Base-by-base conservation (phyloP, 805 yeast species). In the Candida silvicultrix region DNA sequence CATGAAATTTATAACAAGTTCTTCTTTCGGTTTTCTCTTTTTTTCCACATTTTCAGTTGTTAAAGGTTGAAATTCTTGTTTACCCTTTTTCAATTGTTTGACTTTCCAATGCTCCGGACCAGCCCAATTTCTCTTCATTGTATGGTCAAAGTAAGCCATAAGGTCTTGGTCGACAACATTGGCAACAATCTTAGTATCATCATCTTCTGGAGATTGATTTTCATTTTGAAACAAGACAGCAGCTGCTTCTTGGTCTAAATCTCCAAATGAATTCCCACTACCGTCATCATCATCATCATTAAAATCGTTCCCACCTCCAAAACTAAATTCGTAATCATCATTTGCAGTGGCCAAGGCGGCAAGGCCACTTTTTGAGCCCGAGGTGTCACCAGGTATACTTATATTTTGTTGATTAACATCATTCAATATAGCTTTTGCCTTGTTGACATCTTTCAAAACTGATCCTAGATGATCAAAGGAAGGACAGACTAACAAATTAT, bases 61-160 rank as follows among this genome's bases (percentile, higher is more conserved):
- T 12, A 45, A 44, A 28, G 35, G 52, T 45, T 16, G 44, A 38
- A 23, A 8, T 40, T 39, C 45, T 39, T 22, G 39, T 43, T 38
- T 52, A 6, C 37, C 53, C 52, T 72, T 71, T 55, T 79, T 83
- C 41, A 83, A 63, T 14, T 79, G 75, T 38, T 75, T 69, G 11
- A 92, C 84, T 64, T 85, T 85, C 97, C 97, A 92, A 65, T 88
- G 95, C 52, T 87, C 92, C 14, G 92, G 85, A 9, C 97, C 97
- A 25, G 95, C 77, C 97, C 97, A 90, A 60, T 80, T 85, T 40
- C 63, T 62, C 47, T 73, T 77, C 64, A 88, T 71, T 19, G 80
- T 74, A 44, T 80, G 81, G 60, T 89, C 96, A 63, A 89, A 89
- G 60, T 88, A 85, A 2, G 89, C 84, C 77, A 87, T 79, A 38